These are phyloP conservation scores for Solanum dulcamara DNA, from an alignment of 257 asterid genomes.

Conservation along the genomic window DNA sequence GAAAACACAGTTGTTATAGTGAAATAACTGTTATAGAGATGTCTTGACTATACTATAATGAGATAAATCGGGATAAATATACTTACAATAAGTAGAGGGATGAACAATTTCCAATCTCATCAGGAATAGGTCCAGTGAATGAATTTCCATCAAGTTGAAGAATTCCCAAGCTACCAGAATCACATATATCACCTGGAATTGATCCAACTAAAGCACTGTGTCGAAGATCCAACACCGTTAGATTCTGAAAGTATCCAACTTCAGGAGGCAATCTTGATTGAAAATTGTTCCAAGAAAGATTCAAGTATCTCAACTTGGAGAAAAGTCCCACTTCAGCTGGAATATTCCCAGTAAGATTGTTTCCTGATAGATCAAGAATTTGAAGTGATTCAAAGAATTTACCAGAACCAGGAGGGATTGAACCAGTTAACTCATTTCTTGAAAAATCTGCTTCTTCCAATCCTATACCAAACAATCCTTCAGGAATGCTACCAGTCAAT, in stretches of 20 bases:
- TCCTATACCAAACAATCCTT: constrained; percentile 42
- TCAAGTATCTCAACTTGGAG: constrained; percentile 56
- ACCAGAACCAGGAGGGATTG: constrained; percentile 47
- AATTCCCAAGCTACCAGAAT: constrained; percentile 68
- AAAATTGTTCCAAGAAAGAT: constrained; percentile 70
- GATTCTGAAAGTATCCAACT: constrained; percentile 61
- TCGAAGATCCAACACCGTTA: constrained; percentile 66
- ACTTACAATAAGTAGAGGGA: constrained; percentile 81
- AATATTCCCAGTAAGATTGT: constrained; percentile 50
- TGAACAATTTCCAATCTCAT: constrained; percentile 76
- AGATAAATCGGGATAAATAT: not conserved
- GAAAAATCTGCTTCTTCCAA: constrained; percentile 69
- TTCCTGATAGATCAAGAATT: constrained; percentile 60
- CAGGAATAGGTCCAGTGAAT: constrained; percentile 61
- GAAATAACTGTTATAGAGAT: not conserved
- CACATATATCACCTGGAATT: constrained; percentile 73
- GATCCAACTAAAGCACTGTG: constrained; percentile 43
- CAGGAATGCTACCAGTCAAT: constrained; percentile 54
- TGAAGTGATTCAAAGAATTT: constrained; percentile 47
- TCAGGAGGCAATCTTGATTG: constrained; percentile 70
- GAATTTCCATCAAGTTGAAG: constrained; percentile 90
- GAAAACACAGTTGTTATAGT: not conserved
- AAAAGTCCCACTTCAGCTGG: constrained; percentile 76
- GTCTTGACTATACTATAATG: not conserved
- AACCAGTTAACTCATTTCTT: constrained; percentile 49